Evolutionary conservation across 75 land plant genomes (phyloP).

Genomic region (Pinus tabuliformis): DNA sequence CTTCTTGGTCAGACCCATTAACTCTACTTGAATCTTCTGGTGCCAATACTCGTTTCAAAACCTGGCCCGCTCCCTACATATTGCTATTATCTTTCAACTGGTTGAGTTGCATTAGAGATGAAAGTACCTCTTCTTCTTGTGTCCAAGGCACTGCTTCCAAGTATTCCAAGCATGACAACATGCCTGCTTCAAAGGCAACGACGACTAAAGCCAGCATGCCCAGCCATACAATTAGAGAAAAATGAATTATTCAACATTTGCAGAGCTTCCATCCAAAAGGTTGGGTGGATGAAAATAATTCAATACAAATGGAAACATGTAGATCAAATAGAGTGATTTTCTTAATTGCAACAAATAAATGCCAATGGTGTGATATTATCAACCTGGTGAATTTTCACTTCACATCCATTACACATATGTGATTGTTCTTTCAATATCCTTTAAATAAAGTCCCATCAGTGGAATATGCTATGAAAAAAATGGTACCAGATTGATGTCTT

Average conservation of each 20-base stretch:
- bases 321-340: not conserved
- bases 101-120: constrained; percentile 40
- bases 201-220: constrained; percentile 58
- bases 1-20: constrained; percentile 23
- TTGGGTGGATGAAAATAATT: not conserved
- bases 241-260: too few relatives aligned
- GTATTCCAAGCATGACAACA: constrained; percentile 70
- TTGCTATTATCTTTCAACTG: constrained; percentile 22
- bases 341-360: not conserved
- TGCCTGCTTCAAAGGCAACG: constrained; percentile 54
- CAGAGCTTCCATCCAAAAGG: constrained; percentile 2
- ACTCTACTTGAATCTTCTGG: constrained; percentile 11
- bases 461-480: too few relatives aligned
- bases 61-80: constrained; percentile 29
- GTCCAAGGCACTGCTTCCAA: constrained; percentile 87
- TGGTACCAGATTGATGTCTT: too few relatives aligned
- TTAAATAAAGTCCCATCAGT: too few relatives aligned
- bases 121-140: constrained; percentile 71
- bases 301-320: not conserved
- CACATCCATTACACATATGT: too few relatives aligned
- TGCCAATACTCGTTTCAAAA: constrained; percentile 59
- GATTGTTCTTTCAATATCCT: too few relatives aligned
- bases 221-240: not conserved
- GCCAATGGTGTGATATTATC: too few relatives aligned
- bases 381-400: too few relatives aligned